Evolutionary conservation across 2,329 filamentous ascomycete genomes (phyloP).

Genomic region (Venturia nashicola): DNA sequence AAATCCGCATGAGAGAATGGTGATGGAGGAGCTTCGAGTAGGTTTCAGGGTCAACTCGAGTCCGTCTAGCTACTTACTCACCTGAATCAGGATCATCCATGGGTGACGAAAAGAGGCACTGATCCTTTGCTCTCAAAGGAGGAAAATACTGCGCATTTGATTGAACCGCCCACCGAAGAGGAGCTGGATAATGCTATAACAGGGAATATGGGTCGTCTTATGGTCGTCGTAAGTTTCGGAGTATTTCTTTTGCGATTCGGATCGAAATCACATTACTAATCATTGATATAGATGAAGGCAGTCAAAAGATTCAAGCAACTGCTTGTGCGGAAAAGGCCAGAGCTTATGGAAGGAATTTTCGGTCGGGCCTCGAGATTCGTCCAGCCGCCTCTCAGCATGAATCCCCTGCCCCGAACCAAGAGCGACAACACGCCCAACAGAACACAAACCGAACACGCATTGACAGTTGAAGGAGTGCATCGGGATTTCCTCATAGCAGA

Average conservation of each 20-base stretch:
- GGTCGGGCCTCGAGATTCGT: slow-evolving; percentile 46
- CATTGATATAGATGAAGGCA: slow-evolving; percentile 59
- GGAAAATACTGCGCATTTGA: slow-evolving; percentile 71
- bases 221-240: slow-evolving; percentile 55
- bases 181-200: slow-evolving; percentile 90
- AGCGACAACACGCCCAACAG: slow-evolving; percentile 42
- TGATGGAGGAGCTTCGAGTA: slow-evolving; percentile 71
- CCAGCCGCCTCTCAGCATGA: slow-evolving; percentile 43
- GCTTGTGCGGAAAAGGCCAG: slow-evolving; percentile 44
- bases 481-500: slow-evolving; percentile 29
- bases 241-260: background rate
- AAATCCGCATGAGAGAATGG: slow-evolving; percentile 70
- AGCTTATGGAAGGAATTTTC: slow-evolving; percentile 45
- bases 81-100: slow-evolving; percentile 61
- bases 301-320: slow-evolving; percentile 78
- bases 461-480: slow-evolving; percentile 43
- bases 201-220: slow-evolving; percentile 70
- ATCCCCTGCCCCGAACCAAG: slow-evolving; percentile 30
- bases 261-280: background rate
- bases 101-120: slow-evolving; percentile 72
- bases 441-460: slow-evolving; percentile 33
- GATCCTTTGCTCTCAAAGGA: slow-evolving; percentile 69
- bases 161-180: slow-evolving; percentile 77
- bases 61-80: slow-evolving; percentile 8
- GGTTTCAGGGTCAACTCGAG: slow-evolving; percentile 23